Evolutionary conservation across 108 stramenopile genomes (phyloP), one percentile per base, ranked within the genome.

Genomic region (Aurantiochytrium sp.): DNA sequence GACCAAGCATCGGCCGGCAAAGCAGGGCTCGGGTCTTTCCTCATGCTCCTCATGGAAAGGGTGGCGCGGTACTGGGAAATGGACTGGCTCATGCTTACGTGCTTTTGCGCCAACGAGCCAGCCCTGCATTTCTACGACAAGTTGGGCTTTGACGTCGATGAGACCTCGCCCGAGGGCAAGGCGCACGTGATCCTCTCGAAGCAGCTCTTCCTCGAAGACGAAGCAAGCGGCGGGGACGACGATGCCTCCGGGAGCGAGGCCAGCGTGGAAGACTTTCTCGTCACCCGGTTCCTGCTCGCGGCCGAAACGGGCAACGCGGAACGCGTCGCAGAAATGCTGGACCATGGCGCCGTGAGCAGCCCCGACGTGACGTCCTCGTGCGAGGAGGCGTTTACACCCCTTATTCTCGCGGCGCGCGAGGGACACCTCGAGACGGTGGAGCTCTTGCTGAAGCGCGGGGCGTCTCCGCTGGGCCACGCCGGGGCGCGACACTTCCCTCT

Each of bases 71-170:
- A 81, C 27, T 48, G 73, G 42, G 42, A 81, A 24, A 81, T 81
- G 73, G 73, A 81, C 24, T 81, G 73, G 73, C n/a, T 81, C 30
- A 48, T 48, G 39, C 45, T 81, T 12, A 81, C 73, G 30, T 41
- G 39, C 39, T 81, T 81, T 41, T 12, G 45, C 42, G n/a, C n/a
- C 39, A 81, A 81, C 45, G 45, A 81, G 39, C 73, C 12, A 81
- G 73, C 73, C 42, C 50, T 48, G 45, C 73, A 12, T 22, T 81
- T 81, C 45, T 81, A 81, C 73, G 45, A 15, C 50, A 48, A 48
- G 42, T 24, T 81, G 1, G 45, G 45, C 12, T 81, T 48, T 30
- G n/a, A 6, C 1, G 32, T 81, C 32, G 73, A 81, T n/a, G 73
- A 81, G 39, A 81, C 73, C 45, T 81, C 73, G 6, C 73, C 73